Conservation (phyloP, 129 eudicot genomes). For the Artemisia argyi region DNA sequence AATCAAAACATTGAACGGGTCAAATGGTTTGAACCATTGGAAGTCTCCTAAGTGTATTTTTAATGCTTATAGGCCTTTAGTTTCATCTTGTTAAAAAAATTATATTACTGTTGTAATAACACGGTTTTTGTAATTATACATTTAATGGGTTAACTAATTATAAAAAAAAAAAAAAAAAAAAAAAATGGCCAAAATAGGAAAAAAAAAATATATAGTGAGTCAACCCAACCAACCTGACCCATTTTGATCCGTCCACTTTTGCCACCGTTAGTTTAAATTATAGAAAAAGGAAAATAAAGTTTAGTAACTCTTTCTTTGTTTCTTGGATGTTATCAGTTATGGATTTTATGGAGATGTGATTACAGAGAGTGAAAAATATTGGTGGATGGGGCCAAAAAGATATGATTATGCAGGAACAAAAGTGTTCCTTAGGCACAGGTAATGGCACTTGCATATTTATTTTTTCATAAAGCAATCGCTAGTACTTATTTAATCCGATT, state of each 20-base stretch:
- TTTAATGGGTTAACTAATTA: background rate
- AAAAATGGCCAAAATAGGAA: background rate
- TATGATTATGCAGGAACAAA: constrained; percentile 97
- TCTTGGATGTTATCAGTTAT: constrained; percentile 57
- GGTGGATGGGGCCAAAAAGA: constrained; percentile 99
- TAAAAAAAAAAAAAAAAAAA: no score
- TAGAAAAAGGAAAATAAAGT: background rate
- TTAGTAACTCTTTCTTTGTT: constrained; percentile 14
- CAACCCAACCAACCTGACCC: background rate
- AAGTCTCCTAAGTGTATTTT: constrained; percentile 6
- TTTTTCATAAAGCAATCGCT: background rate
- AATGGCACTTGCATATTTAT: background rate
- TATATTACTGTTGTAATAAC: no score
- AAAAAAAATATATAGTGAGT: no score
- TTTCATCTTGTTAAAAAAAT: background rate
- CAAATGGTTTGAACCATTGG: no score
- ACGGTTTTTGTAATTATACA: background rate
- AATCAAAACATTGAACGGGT: no score
- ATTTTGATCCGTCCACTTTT: background rate
- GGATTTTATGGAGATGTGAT: constrained; percentile 99
- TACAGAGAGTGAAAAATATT: constrained; percentile 88
- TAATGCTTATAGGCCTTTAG: background rate
- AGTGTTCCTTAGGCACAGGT: constrained; percentile 93
- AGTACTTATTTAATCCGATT: background rate
- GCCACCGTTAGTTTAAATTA: constrained; percentile 4